Evolutionary conservation across 2,329 filamentous ascomycete genomes (phyloP), one percentile per base, ranked within the genome.

Genomic region (Aspergillus awamori): DNA sequence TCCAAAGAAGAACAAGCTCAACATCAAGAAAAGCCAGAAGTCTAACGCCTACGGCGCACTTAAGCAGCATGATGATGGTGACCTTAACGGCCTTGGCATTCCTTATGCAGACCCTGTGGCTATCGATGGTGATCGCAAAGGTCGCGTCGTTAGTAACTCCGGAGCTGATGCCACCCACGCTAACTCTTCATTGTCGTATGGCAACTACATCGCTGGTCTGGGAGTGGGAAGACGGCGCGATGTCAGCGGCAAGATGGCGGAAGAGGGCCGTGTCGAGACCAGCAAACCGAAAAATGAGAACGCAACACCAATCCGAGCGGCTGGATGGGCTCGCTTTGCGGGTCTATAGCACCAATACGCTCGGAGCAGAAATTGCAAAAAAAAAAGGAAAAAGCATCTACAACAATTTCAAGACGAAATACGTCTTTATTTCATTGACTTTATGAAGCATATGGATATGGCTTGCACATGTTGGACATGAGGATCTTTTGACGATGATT

Each of bases 291-390:
- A 38, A n/a, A 26, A 53, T 43, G 54, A 57, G 15, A 61, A 64
- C 15, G 58, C 69, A 28, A 62, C 59, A 1, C 66, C 71, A 2
- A 67, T 67, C 58, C 73, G 76, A 24, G 78, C 78, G 58, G 79
- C 79, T 38, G 79, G 79, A 45, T 81, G 79, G 79, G 78, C 79
- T 39, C 72, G 79, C 8, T 81, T 80, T 65, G 79, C 79, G 20
- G 79, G 79, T 5, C 68, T 81, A 59, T 81, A 58, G 41, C 41
- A 45, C 20, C 8, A 11, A 45, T 13, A n/a, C 6, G 20, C 20
- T 39, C 11, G 33, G 33, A 15, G 33, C 3, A 13, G 15, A 45
- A 54, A 20, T 8, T 6, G 15, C 26, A 6, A 38, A 49, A 45
- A 49, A 45, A 17, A 26, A 41, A 8, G 13, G 15, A 55, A n/a